A percentile compares a stretch with the other conserved stretches of the same genome.
Evolutionary conservation across 1,284 basidiomycete species (phyloP).

Genomic region (Polyporus tsugae): DNA sequence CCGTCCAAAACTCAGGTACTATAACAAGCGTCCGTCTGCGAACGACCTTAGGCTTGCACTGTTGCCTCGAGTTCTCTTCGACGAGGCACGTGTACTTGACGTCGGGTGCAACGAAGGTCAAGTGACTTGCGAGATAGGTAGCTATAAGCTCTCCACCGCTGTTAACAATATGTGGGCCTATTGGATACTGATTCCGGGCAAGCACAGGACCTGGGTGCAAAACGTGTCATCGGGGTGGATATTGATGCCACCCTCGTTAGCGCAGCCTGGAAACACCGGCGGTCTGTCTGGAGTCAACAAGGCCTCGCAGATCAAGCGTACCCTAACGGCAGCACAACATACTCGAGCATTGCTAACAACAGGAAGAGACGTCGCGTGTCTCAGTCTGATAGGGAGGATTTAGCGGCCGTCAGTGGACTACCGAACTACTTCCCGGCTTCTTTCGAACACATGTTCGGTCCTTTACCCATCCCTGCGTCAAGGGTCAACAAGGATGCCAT

Average conservation of each 20-base stretch:
- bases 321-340: neutral
- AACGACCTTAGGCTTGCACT: conserved; percentile 68
- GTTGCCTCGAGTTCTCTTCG: conserved; percentile 62
- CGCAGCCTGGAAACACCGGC: conserved; percentile 73
- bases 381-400: conserved; percentile 21
- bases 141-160: neutral
- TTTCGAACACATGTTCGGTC: conserved; percentile 76
- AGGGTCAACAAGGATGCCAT: conserved; percentile 38
- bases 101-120: conserved; percentile 86
- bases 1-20: conserved; percentile 59
- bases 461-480: conserved; percentile 66
- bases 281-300: conserved; percentile 75
- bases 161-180: neutral
- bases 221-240: conserved; percentile 79
- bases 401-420: neutral
- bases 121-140: conserved; percentile 85
- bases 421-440: conserved; percentile 75
- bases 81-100: conserved; percentile 70
- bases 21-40: conserved; percentile 68
- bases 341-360: conserved; percentile 14
- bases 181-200: conserved; percentile 7
- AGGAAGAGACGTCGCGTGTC: conserved; percentile 38
- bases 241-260: conserved; percentile 78
- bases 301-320: conserved; percentile 42
- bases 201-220: conserved; percentile 72